Conservation (phyloP, 495 filamentous ascomycete genomes). For the Cetradonia linearis region DNA sequence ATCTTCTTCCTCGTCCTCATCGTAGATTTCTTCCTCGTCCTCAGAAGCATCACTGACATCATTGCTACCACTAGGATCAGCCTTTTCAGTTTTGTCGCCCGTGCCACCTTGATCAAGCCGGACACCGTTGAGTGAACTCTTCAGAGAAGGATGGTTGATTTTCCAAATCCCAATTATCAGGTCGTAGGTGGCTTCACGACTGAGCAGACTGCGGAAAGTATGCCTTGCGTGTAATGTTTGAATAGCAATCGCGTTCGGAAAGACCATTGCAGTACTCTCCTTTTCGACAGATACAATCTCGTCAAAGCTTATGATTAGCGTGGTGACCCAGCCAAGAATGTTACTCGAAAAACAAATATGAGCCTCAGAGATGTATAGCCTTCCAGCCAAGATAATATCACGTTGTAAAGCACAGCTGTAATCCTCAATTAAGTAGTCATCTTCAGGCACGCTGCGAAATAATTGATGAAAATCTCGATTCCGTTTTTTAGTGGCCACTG, state of each 20-base stretch:
- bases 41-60: slow-evolving; percentile 43
- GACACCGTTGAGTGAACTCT: slow-evolving; percentile 81
- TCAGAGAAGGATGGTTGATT: slow-evolving; percentile 79
- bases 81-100: slow-evolving; percentile 81
- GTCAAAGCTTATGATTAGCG: slow-evolving; percentile 93
- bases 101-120: slow-evolving; percentile 67
- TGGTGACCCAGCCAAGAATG: slow-evolving; percentile 96
- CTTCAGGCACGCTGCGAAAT: slow-evolving; percentile 94
- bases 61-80: slow-evolving; percentile 51
- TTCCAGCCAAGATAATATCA: slow-evolving; percentile 89
- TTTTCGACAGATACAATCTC: slow-evolving; percentile 96
- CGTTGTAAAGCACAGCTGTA: slow-evolving; percentile 94
- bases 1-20: slow-evolving; percentile 59
- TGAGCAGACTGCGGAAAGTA: slow-evolving; percentile 89
- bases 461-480: slow-evolving; percentile 90
- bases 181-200: slow-evolving; percentile 92
- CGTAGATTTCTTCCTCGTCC: slow-evolving; percentile 65
- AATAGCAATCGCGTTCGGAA: slow-evolving; percentile 95
- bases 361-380: slow-evolving; percentile 92
- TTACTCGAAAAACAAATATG: slow-evolving; percentile 99
- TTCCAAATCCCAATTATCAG: slow-evolving; percentile 98
- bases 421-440: slow-evolving; percentile 96
- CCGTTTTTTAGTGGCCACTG: slow-evolving; percentile 88
- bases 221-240: slow-evolving; percentile 92
- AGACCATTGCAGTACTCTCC: slow-evolving; percentile 87